A percentile compares a stretch with the other conserved stretches of the same genome.
These are phyloP conservation scores for Stachybotrys echinatus DNA, from an alignment of 2,329 filamentous ascomycete species.

Conservation along the genomic window DNA sequence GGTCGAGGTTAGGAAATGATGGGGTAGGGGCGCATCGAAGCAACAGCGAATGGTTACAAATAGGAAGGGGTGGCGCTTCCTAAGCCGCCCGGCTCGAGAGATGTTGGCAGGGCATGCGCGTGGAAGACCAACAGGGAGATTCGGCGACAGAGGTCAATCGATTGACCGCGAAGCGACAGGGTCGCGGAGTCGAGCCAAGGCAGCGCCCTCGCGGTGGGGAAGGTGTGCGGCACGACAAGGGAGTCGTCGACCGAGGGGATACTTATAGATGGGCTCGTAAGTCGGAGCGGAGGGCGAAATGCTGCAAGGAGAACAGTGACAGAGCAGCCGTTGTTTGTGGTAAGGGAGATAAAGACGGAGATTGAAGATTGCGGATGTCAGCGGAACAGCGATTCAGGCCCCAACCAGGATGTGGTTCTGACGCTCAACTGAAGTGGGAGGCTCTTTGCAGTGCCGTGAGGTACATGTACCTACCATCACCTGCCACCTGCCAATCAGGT, in stretches of 20 bases:
- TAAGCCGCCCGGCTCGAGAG: not conserved
- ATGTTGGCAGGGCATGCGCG: not conserved
- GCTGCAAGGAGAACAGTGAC: too few relatives aligned
- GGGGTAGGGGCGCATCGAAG: not conserved
- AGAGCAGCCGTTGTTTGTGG: too few relatives aligned
- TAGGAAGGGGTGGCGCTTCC: not conserved
- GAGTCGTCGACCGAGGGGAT: too few relatives aligned
- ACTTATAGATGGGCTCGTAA: too few relatives aligned
- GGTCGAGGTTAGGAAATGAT: not conserved
- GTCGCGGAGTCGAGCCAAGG: not conserved
- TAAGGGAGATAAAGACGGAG: too few relatives aligned
- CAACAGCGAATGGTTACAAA: not conserved
- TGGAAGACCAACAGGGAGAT: not conserved
- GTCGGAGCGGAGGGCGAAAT: not conserved
- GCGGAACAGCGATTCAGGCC: too few relatives aligned
- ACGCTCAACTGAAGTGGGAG: too few relatives aligned
- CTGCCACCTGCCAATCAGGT: too few relatives aligned
- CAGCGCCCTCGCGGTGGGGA: not conserved
- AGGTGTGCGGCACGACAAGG: not conserved
- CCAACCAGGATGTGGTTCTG: too few relatives aligned
- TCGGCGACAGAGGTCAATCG: not conserved
- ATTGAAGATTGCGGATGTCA: too few relatives aligned
- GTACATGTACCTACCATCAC: too few relatives aligned
- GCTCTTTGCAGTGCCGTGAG: too few relatives aligned
- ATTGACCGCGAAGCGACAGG: not conserved